Conservation (phyloP, 768 basidiomycete genomes). For the Lactarius vividus region DNA sequence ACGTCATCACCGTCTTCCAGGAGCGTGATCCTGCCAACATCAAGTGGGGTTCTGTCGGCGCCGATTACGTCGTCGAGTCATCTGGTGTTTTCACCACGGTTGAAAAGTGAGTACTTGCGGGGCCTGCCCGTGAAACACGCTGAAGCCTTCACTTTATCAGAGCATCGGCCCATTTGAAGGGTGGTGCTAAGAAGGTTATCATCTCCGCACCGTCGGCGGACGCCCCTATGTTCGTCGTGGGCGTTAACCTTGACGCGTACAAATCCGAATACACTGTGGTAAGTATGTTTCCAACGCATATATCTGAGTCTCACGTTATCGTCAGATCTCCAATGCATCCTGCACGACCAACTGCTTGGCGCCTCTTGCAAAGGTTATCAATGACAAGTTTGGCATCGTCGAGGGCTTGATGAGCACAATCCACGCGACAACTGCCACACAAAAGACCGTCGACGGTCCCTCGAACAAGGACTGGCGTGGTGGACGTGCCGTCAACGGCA, state of each 20-base stretch:
- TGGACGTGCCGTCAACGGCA: conserved; percentile 92
- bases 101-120: conserved; percentile 61
- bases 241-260: conserved; percentile 94
- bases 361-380: conserved; percentile 96
- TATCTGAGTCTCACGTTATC: conserved; percentile 4
- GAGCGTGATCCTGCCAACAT: conserved; percentile 89
- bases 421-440: conserved; percentile 94
- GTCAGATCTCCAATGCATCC: conserved; percentile 93
- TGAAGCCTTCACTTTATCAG: conserved; percentile 35
- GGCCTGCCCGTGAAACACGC: neutral
- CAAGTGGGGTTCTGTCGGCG: conserved; percentile 75
- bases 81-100: conserved; percentile 98
- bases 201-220: conserved; percentile 99
- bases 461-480: conserved; percentile 97
- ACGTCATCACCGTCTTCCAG: conserved; percentile 70
- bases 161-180: conserved; percentile 91
- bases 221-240: conserved; percentile 91
- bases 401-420: conserved; percentile 99
- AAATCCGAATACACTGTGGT: conserved; percentile 85
- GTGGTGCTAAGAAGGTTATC: conserved; percentile 99
- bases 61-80: conserved; percentile 94
- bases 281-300: conserved; percentile 35
- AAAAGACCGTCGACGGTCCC: conserved; percentile 93
- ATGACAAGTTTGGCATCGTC: conserved; percentile 95
- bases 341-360: conserved; percentile 99